Evolutionary conservation across 2,329 filamentous ascomycete genomes (phyloP), one percentile per base, ranked within the genome.

Genomic region (Colletotrichum sp.): DNA sequence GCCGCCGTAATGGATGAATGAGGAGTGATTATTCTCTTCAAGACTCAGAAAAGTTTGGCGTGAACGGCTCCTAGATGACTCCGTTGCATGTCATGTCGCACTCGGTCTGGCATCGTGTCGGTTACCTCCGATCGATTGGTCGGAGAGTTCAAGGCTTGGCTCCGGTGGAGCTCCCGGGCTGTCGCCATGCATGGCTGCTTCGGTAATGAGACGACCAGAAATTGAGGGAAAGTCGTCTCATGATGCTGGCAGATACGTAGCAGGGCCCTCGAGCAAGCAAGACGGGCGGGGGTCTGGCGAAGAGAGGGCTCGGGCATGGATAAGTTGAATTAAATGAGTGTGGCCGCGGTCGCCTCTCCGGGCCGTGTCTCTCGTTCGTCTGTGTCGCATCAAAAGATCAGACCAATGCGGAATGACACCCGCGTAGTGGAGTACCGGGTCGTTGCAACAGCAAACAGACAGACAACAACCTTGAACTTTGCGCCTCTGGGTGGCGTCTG

Each of bases 401-500:
- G 71, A 71, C 68, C 62, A 71, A 71, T 63, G 55, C 68, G 71
- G 71, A 73, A 71, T 66, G 71, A 71, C 68, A 66, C 62, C 71
- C 71, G 68, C 68, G 55, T 21, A 38, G 67, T 71, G 71, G 62
- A 62, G 55, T 57, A 18, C 33, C 38, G 27, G 18, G 62, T 66
- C 9, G 34, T 57, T 61, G 43, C 43, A 36, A 58, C 43, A 21
- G 57, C 62, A 62, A 73, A 62, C 55, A 34, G 16, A 62, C 55
- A 34, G 16, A 55, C n/a, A 57, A 43, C 61, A 43, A 43, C 36
- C 54, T 61, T 61, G 66, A 38, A 59, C 21, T 36, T 27, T 21
- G 21, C 27, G 36, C 34, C n/a, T 43, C 33, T 33, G 9, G 16
- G 11, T 18, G 15, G 51, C 34, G 47, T 64, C 51, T 54, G 24